These are phyloP conservation scores for Moniliella sp. DNA, from an alignment of 1,284 basidiomycete species.

Conservation along the genomic window DNA sequence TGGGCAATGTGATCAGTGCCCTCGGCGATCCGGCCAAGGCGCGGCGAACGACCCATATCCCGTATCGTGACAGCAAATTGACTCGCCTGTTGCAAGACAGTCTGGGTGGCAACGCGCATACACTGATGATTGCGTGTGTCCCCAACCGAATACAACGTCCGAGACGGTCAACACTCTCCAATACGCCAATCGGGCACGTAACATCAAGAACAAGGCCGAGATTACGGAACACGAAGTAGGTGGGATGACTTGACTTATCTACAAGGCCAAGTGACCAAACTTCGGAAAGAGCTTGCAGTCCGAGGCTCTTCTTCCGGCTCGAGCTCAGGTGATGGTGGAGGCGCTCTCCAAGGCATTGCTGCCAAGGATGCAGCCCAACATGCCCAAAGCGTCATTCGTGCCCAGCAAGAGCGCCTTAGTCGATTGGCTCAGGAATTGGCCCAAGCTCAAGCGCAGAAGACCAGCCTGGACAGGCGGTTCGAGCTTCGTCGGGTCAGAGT, in stretches of 20 bases:
- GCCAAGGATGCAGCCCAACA: slow-evolving; percentile 16
- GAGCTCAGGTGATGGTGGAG: neutral
- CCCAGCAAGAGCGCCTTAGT: slow-evolving; percentile 38
- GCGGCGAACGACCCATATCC: slow-evolving; percentile 47
- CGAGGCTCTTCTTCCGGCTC: slow-evolving; percentile 41
- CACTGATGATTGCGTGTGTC: slow-evolving; percentile 95
- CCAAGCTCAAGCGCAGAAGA: slow-evolving; percentile 28
- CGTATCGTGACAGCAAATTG: slow-evolving; percentile 90
- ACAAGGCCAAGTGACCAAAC: slow-evolving; percentile 39
- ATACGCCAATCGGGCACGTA: slow-evolving; percentile 86
- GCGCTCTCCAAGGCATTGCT: slow-evolving; percentile 31
- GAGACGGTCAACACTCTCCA: slow-evolving; percentile 94
- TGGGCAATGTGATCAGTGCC: slow-evolving; percentile 93
- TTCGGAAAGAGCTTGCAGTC: slow-evolving; percentile 62
- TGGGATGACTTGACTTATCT: slow-evolving; percentile 97
- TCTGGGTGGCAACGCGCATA: slow-evolving; percentile 89
- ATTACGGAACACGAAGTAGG: slow-evolving; percentile 79
- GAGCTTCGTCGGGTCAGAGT: neutral
- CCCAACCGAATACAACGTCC: slow-evolving; percentile 75
- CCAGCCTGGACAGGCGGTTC: neutral
- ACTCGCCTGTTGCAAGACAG: slow-evolving; percentile 83
- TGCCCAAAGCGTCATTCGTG: slow-evolving; percentile 1
- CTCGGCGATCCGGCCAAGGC: slow-evolving; percentile 67
- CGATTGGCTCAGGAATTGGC: no score
- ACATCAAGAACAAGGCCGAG: slow-evolving; percentile 83